phyloP scores from a whole-genome alignment of 495 filamentous ascomycete genomes.

The Thermothielavioides terrestris region DNA sequence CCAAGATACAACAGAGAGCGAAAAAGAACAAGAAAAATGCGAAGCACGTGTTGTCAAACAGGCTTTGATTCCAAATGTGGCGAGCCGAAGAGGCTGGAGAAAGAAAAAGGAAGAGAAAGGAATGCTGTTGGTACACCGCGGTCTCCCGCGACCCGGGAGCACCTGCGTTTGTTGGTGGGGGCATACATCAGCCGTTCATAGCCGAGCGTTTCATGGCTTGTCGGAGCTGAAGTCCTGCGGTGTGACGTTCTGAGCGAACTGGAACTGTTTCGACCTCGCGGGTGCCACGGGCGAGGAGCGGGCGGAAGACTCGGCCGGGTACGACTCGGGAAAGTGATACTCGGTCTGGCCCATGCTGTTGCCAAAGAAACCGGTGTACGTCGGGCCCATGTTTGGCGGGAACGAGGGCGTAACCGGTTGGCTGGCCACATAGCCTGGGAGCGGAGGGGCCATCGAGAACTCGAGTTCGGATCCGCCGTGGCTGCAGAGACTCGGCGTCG shows the following conservation, averaged over 20 bases:
- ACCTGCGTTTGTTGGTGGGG: background rate
- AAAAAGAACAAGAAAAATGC: background rate
- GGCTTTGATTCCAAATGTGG: no score
- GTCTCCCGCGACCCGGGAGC: background rate
- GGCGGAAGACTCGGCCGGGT: constrained; percentile 32
- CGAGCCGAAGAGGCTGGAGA: background rate
- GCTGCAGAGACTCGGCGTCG: constrained; percentile 37
- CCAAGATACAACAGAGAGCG: background rate
- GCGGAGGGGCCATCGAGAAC: constrained; percentile 27
- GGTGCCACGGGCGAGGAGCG: constrained; percentile 33
- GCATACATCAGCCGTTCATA: background rate
- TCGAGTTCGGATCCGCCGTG: constrained; percentile 35
- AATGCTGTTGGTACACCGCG: constrained; percentile 6
- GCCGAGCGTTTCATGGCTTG: constrained; percentile 15
- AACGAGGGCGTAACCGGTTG: constrained; percentile 38
- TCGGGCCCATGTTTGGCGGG: constrained; percentile 29
- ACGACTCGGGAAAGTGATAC: constrained; percentile 37
- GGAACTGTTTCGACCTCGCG: constrained; percentile 35
- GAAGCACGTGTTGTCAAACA: background rate
- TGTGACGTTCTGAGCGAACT: constrained; percentile 43
- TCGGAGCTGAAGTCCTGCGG: constrained; percentile 36
- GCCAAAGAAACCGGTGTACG: constrained; percentile 26
- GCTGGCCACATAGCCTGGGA: constrained; percentile 36
- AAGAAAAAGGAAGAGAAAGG: background rate
- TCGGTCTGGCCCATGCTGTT: constrained; percentile 27